These are phyloP conservation scores for Circinella minor DNA, from an alignment of 371 early-diverging fungal genomes.

Conservation along the genomic window DNA sequence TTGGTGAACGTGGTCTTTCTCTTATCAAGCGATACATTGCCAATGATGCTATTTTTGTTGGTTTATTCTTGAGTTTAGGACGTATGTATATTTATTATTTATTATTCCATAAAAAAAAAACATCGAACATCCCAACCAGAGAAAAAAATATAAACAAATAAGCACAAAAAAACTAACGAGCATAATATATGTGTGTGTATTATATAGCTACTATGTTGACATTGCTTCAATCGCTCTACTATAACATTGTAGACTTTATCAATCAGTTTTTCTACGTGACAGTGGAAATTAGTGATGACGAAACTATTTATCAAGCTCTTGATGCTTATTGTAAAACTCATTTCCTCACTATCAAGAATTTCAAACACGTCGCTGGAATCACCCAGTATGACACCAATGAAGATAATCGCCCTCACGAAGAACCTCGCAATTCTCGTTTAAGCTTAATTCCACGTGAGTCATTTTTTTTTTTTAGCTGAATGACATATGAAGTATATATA, in stretches of 20 bases:
- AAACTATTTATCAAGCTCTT: constrained; percentile 6
- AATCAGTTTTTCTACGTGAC: constrained; percentile 3
- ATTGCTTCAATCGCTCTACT: not conserved
- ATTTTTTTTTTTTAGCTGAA: not conserved
- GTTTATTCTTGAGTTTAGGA: constrained; percentile 11
- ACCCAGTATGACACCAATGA: not conserved
- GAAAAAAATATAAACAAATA: no score
- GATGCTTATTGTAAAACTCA: constrained; percentile 19
- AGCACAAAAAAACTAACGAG: not conserved
- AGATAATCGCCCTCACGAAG: not conserved
- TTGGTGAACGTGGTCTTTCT: constrained; percentile 20
- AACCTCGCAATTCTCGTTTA: constrained; percentile 20
- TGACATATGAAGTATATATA: no score
- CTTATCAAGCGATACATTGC: constrained; percentile 15
- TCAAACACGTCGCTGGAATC: constrained; percentile 18
- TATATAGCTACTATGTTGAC: constrained; percentile 10
- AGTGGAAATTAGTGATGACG: constrained; percentile 5
- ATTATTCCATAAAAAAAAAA: no score
- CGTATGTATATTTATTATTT: constrained; percentile 12
- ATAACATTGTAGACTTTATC: not conserved
- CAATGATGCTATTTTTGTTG: constrained; percentile 20
- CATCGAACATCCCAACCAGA: no score
- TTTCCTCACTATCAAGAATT: constrained; percentile 19
- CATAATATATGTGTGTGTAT: not conserved
- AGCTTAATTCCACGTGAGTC: constrained; percentile 38